Evolutionary conservation across 2,329 filamentous ascomycete genomes (phyloP).

Genomic region (Pyricularia pennisetigena): DNA sequence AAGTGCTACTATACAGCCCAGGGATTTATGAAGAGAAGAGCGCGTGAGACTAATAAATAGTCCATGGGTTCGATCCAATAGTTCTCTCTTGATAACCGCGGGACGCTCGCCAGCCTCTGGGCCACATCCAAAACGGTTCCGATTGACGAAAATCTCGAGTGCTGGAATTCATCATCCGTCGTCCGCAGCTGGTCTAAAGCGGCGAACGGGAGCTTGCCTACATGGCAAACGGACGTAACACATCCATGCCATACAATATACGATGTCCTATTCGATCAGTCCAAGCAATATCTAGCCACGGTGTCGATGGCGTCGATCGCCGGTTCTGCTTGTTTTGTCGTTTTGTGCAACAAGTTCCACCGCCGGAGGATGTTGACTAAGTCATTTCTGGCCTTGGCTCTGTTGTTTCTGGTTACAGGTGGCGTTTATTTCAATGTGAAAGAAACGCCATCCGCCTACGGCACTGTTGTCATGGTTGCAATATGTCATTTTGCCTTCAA

Average conservation of each 20-base stretch:
- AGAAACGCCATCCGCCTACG: conserved; percentile 28
- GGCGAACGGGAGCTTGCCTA: conserved; percentile 24
- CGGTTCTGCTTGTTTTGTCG: conserved; percentile 37
- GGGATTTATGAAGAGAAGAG: too few species aligned
- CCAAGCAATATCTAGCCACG: conserved; percentile 41
- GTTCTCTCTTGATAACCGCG: conserved; percentile 37
- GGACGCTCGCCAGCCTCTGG: conserved; percentile 32
- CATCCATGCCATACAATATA: conserved; percentile 42
- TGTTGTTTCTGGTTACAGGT: conserved; percentile 38
- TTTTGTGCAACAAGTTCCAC: conserved; percentile 35
- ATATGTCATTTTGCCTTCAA: conserved; percentile 46
- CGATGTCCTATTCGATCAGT: conserved; percentile 38
- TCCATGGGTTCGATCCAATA: too few species aligned
- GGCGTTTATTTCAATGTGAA: conserved; percentile 38
- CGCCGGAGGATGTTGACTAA: conserved; percentile 38
- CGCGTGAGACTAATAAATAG: too few species aligned
- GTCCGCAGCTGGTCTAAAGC: conserved; percentile 28
- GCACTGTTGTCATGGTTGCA: conserved; percentile 39
- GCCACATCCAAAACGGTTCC: conserved; percentile 21
- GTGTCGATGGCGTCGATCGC: conserved; percentile 41
- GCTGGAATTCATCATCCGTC: conserved; percentile 39
- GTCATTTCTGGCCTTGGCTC: conserved; percentile 35
- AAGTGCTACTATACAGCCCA: too few species aligned
- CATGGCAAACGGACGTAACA: conserved; percentile 39
- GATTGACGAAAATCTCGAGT: conserved; percentile 28